Conservation (phyloP, 164 flowering plant genomes). For the Piper longum region DNA sequence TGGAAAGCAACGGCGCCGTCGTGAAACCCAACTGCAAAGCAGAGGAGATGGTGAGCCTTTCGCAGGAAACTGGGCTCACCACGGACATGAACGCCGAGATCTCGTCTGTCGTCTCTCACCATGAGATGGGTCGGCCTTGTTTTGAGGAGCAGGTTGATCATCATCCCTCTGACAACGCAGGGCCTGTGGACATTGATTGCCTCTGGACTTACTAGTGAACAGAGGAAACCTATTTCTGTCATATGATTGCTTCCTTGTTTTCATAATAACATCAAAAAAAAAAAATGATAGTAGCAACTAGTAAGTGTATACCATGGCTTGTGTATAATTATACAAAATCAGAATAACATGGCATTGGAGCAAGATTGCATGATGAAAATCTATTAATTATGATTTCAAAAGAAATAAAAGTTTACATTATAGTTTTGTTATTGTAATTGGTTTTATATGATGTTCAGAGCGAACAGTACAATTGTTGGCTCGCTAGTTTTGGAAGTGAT, state of each 20-base stretch:
- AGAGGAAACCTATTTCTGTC: neutral
- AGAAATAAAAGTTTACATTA: too few species aligned
- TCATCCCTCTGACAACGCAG: slow-evolving; percentile 30
- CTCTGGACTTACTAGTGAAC: slow-evolving; percentile 32
- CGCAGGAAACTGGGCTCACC: slow-evolving; percentile 47
- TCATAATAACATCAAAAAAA: too few species aligned
- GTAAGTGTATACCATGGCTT: neutral
- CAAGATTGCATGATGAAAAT: neutral
- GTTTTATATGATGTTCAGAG: too few species aligned
- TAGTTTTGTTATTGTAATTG: too few species aligned
- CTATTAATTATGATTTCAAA: too few species aligned
- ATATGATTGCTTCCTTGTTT: neutral
- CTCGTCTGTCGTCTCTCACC: slow-evolving; percentile 42
- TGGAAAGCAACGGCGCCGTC: slow-evolving; percentile 27
- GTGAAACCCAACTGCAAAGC: slow-evolving; percentile 29
- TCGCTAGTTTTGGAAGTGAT: too few species aligned
- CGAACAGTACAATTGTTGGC: too few species aligned
- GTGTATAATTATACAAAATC: slow-evolving; percentile 3
- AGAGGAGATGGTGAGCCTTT: slow-evolving; percentile 37
- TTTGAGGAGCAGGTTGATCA: slow-evolving; percentile 29
- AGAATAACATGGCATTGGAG: neutral
- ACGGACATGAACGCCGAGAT: slow-evolving; percentile 53
- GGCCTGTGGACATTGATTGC: slow-evolving; percentile 36
- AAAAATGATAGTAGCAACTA: too few species aligned
- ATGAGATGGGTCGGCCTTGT: slow-evolving; percentile 31